Base-by-base conservation (phyloP, 441 rosid genomes). In the Hura crepitans region DNA sequence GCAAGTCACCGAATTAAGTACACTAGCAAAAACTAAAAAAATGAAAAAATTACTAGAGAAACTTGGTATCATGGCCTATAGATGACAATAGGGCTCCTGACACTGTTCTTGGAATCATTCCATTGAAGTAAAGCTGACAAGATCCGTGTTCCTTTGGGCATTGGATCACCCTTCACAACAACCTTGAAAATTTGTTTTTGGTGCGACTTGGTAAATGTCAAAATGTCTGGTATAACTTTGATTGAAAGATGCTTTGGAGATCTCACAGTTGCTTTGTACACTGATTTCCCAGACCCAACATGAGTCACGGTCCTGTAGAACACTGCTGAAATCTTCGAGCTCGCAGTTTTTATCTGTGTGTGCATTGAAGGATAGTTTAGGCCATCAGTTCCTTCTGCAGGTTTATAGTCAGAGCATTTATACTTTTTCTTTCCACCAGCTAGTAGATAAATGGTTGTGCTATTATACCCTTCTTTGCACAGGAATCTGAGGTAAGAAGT, bases 291-390 rank as follows among this genome's bases (percentile, higher is more conserved):
- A 0, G 59, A 66, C 1, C 88, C 89, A 0, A 85, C 92, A 45
- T 84, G 77, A 69, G 79, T 85, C 67, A 87, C 75, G 14, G 63
- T 77, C 33, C 89, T 74, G 75, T 74, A 81, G 66, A 74, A 70
- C 72, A 70, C 77, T 15, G 87, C 86, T 2, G 80, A 53, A 55
- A 90, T 45, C 0, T 77, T 81, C 23, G 79, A 74, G 3, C 74
- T 23, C 30, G 55, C 51, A 0, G 51, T 27, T 18, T 37, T 62
- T 45, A 90, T 81, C 11, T 74, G 70, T 30, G 77, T 70, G 22
- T 83, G 80, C 76, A 91, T 86, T n/a, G 97, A 85, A 37, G 92
- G 95, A 30, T 87, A 85, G 79, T 87, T 89, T 50, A 85, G 81
- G 79, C 87, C 78, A 57, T 74, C 76, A 13, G 47, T 55, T 12